Evolutionary conservation across 2,329 filamentous ascomycete species (phyloP).

Genomic region (Zarea fungicola): DNA sequence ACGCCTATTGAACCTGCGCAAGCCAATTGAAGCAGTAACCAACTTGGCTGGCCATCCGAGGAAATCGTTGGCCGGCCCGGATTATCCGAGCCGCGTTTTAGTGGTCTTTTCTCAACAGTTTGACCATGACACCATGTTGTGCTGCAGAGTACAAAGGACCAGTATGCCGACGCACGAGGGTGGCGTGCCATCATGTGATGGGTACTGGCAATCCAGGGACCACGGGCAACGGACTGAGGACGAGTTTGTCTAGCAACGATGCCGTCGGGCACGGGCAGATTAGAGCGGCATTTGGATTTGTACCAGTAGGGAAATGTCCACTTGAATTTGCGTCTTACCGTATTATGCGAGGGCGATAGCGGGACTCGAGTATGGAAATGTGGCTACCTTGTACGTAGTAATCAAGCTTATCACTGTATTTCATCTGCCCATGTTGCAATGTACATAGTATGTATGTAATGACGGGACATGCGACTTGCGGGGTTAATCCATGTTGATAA

Average conservation of each 20-base stretch:
- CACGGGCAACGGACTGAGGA: not conserved
- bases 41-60: not conserved
- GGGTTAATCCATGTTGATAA: too few species aligned
- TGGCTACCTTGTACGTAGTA: too few species aligned
- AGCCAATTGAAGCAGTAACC: not conserved
- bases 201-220: slow-evolving; percentile 6
- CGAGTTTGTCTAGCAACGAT: not conserved
- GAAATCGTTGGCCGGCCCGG: not conserved
- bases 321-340: too few species aligned
- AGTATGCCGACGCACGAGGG: slow-evolving; percentile 13
- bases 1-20: too few species aligned
- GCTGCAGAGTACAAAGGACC: too few species aligned
- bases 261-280: not conserved
- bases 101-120: slow-evolving; percentile 5
- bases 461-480: not conserved
- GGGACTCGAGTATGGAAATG: too few species aligned
- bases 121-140: not conserved
- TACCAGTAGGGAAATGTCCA: too few species aligned
- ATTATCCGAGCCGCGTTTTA: not conserved
- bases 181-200: slow-evolving; percentile 14
- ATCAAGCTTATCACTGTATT: too few species aligned
- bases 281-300: not conserved
- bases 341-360: too few species aligned
- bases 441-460: not conserved
- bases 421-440: too few species aligned